Conservation (phyloP, 192 early-diverging fungal genomes). For the Coemansia sp. region DNA sequence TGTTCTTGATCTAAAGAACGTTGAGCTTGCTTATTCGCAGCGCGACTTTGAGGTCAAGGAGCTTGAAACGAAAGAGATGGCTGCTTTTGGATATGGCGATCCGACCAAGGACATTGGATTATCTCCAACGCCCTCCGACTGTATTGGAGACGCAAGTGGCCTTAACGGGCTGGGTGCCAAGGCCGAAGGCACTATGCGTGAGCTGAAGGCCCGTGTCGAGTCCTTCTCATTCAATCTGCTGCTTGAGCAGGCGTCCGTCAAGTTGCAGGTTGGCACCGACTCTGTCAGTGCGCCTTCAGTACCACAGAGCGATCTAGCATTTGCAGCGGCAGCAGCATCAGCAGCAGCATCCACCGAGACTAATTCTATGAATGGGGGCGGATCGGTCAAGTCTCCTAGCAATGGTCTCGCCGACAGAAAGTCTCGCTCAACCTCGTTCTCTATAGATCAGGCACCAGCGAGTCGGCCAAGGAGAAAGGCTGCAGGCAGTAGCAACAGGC, state of each 20-base stretch:
- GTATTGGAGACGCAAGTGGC: constrained; percentile 11
- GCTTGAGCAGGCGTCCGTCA: constrained; percentile 46
- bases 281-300: background rate
- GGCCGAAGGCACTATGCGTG: constrained; percentile 45
- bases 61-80: constrained; percentile 47
- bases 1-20: constrained; percentile 45
- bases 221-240: constrained; percentile 50
- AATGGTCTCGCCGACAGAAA: background rate
- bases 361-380: background rate
- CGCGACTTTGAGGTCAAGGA: constrained; percentile 55
- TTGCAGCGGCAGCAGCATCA: background rate
- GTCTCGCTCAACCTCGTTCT: background rate
- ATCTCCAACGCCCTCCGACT: constrained; percentile 46
- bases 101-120: constrained; percentile 12
- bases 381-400: background rate
- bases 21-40: constrained; percentile 54
- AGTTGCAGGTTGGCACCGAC: constrained; percentile 25
- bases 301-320: background rate
- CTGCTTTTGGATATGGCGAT: constrained; percentile 29
- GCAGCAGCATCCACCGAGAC: background rate
- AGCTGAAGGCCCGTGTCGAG: constrained; percentile 52
- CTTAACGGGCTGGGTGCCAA: constrained; percentile 30
- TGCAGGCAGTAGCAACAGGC: background rate
- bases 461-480: constrained; percentile 4
- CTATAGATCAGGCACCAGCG: background rate